Evolutionary conservation across 192 early-diverging fungal species (phyloP).

Genomic region (Backusella sp.): DNA sequence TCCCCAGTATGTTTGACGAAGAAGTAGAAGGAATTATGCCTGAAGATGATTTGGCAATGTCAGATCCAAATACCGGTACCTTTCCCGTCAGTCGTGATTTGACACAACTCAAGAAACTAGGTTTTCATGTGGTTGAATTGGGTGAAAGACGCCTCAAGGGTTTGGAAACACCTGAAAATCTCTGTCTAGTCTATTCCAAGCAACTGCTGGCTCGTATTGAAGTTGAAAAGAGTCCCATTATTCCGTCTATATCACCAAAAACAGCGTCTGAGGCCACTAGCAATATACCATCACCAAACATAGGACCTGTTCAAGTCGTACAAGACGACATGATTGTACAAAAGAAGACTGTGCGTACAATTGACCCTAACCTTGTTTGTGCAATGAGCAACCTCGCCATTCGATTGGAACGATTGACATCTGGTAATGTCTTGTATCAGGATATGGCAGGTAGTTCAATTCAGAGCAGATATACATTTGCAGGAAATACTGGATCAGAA

Average conservation of each 20-base stretch:
- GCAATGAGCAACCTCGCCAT: slow-evolving; percentile 25
- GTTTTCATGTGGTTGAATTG: slow-evolving; percentile 66
- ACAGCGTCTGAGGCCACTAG: not conserved
- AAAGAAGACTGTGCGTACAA: slow-evolving; percentile 13
- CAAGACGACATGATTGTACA: not conserved
- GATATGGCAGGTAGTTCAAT: not conserved
- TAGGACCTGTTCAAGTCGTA: not conserved
- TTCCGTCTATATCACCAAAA: slow-evolving; percentile 14
- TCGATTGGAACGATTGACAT: slow-evolving; percentile 30
- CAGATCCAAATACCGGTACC: not conserved
- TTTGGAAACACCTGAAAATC: slow-evolving; percentile 82
- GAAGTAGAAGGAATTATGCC: not conserved
- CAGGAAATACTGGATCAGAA: not conserved
- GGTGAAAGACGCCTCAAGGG: slow-evolving; percentile 87
- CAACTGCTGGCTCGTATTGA: slow-evolving; percentile 44
- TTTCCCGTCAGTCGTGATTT: slow-evolving; percentile 22
- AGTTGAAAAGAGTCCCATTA: slow-evolving; percentile 37
- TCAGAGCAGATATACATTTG: not conserved
- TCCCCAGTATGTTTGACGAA: slow-evolving; percentile 27
- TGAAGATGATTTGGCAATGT: not conserved
- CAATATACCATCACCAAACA: not conserved
- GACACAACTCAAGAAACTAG: slow-evolving; percentile 55
- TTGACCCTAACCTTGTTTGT: slow-evolving; percentile 23
- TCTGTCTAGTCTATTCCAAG: slow-evolving; percentile 72
- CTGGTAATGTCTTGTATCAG: slow-evolving; percentile 19